Evolutionary conservation across 1,284 basidiomycete genomes (phyloP), one percentile per base, ranked within the genome.

Genomic region (Thecaphora thlaspeos): DNA sequence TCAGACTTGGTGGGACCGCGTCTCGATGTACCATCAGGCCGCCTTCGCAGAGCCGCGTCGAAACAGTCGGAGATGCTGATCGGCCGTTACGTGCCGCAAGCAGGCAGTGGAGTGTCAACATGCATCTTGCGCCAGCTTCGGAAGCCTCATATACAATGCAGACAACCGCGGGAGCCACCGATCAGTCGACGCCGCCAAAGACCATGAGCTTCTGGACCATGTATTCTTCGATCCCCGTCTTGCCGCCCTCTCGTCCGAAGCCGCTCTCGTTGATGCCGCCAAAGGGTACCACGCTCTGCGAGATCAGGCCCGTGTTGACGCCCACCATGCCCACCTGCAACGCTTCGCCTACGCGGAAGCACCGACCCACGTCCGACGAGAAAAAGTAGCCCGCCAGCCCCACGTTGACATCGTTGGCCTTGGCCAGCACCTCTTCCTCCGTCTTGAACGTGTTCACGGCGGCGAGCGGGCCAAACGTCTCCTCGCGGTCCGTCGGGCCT

Each of bases 271-370:
- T 91, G 43, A 93, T 56, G 81, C 95, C 95, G 38, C 95, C 95
- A 73, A 99, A 98, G 1, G 75, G 75, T n/a, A 77, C 73, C 14
- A 57, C 36, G 43, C 54, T 58, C 30, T 75, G 73, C 23, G 69
- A 70, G 41, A 77, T 68, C 48, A 74, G 60, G 43, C 71, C 73
- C 2, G 73, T 72, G 56, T 77, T 76, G 51, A 85, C 83, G 38
- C 90, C 89, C 24, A 94, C 90, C 93, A 98, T 97, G 9, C 95
- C 95, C 4, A 92, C 90, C 79, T 99, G 90, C 41, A 98, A 82
- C 56, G 85, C 88, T 80, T 96, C 94, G n/a, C 92, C 91, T n/a
- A 99, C 92, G 41, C 94, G 84, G 90, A 91, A 97, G 52, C 91
- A 88, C 26, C 93, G 82, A 8, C 89, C 88, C 2, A 94, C 82